phyloP scores from a whole-genome alignment of 2,329 filamentous ascomycete species.

The Grosmannia huntii region DNA sequence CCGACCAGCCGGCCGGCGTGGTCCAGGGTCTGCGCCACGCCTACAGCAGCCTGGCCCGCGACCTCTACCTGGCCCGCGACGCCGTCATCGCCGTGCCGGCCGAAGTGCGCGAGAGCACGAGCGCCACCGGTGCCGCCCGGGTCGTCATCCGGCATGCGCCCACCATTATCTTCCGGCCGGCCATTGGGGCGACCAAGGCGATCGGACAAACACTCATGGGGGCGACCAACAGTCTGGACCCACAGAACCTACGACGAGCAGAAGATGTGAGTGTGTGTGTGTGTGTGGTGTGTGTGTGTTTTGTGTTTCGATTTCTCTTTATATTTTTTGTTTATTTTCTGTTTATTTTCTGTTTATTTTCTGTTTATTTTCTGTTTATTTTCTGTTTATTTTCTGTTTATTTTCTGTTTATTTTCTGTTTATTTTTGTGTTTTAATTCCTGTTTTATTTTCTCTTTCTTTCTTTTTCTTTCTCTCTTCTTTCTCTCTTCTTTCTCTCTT shows the following conservation, averaged over 20 bases:
- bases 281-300: conserved; percentile 43
- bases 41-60: conserved; percentile 69
- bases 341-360: conserved; percentile 22
- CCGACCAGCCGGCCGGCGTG: conserved; percentile 83
- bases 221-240: conserved; percentile 83
- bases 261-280: conserved; percentile 65
- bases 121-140: conserved; percentile 64
- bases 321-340: conserved; percentile 49
- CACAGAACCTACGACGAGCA: conserved; percentile 63
- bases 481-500: neutral
- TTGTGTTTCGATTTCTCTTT: too few relatives aligned
- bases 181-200: conserved; percentile 79
- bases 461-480: neutral
- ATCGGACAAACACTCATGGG: conserved; percentile 83
- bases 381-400: too few relatives aligned
- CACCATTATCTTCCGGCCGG: conserved; percentile 84
- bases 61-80: conserved; percentile 75
- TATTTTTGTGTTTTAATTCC: neutral
- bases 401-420: neutral
- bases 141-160: conserved; percentile 73
- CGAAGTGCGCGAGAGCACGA: conserved; percentile 77
- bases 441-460: conserved; percentile 37
- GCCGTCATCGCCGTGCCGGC: conserved; percentile 90
- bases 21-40: conserved; percentile 75
- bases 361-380: too few relatives aligned